These are phyloP conservation scores for Wilhelminamyces savonicus DNA, from an alignment of 805 yeast species.

Conservation along the genomic window DNA sequence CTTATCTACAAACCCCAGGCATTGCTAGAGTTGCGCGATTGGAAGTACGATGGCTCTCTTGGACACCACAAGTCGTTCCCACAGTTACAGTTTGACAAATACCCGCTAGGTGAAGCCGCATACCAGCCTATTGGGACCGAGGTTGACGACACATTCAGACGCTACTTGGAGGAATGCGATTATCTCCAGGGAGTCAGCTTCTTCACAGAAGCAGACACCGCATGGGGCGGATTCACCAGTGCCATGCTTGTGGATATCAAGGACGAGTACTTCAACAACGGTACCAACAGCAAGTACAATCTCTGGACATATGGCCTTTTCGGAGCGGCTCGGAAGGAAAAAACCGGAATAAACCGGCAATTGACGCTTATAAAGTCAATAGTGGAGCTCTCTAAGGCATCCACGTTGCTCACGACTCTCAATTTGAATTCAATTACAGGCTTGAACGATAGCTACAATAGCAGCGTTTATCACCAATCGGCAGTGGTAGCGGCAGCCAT, in stretches of 20 bases:
- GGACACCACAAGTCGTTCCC: conserved; percentile 24
- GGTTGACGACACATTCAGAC: conserved; percentile 49
- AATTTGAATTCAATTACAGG: too few relatives aligned
- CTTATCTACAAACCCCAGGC: conserved; percentile 61
- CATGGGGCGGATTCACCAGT: conserved; percentile 77
- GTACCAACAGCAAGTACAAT: conserved; percentile 26
- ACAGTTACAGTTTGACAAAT: conserved; percentile 38
- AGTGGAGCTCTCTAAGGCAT: conserved; percentile 38
- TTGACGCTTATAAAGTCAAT: conserved; percentile 40
- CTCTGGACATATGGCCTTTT: conserved; percentile 29
- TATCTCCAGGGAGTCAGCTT: conserved; percentile 64
- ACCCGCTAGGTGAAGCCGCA: conserved; percentile 11
- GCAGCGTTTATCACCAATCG: conserved; percentile 39
- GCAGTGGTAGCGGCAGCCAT: conserved; percentile 22
- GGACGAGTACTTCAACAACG: conserved; percentile 58
- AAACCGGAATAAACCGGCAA: conserved; percentile 5
- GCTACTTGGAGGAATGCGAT: conserved; percentile 70
- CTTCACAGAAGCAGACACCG: conserved; percentile 63
- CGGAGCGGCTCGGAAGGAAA: conserved; percentile 1
- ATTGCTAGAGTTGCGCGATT: conserved; percentile 48
- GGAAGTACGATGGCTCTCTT: conserved; percentile 41
- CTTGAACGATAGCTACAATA: conserved; percentile 4
- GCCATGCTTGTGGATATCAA: conserved; percentile 46
- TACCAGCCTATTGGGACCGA: conserved; percentile 42
- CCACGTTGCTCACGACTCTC: conserved; percentile 35